These are phyloP conservation scores for Fusarium sp. DNA, from an alignment of 2,329 filamentous ascomycete genomes.

Conservation along the genomic window DNA sequence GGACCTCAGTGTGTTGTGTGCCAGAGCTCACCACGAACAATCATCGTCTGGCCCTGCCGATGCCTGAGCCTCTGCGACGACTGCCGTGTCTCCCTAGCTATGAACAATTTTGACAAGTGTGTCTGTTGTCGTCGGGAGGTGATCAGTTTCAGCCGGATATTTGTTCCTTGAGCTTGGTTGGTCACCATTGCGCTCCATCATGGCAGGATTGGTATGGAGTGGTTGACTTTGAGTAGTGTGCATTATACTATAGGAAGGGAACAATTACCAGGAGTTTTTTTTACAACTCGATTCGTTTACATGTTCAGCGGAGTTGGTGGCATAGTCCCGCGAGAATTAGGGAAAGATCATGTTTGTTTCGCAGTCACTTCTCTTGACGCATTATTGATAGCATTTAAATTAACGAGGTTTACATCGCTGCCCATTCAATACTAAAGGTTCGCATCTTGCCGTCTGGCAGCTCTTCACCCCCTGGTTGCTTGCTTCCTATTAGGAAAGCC, in stretches of 20 bases:
- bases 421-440: constrained; percentile 92
- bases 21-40: constrained; percentile 84
- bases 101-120: constrained; percentile 97
- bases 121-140: constrained; percentile 94
- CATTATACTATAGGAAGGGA: constrained; percentile 2
- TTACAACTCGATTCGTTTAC: background rate
- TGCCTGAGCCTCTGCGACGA: constrained; percentile 96
- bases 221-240: background rate
- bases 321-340: constrained; percentile 4
- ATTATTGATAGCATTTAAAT: constrained; percentile 24
- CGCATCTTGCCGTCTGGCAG: constrained; percentile 62
- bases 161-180: constrained; percentile 71
- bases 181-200: background rate
- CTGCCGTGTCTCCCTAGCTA: constrained; percentile 90
- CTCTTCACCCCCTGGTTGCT: constrained; percentile 53
- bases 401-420: constrained; percentile 76
- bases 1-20: constrained; percentile 94
- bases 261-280: constrained; percentile 45
- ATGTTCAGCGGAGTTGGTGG: constrained; percentile 29
- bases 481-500: constrained; percentile 86
- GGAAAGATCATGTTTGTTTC: constrained; percentile 7
- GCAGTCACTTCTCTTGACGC: constrained; percentile 12
- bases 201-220: background rate
- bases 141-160: constrained; percentile 89
- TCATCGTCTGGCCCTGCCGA: constrained; percentile 96